A percentile compares a stretch with the other conserved stretches of the same genome.
Evolutionary conservation across 208 protist species (phyloP).

Genomic region (Trypanosoma brucei): DNA sequence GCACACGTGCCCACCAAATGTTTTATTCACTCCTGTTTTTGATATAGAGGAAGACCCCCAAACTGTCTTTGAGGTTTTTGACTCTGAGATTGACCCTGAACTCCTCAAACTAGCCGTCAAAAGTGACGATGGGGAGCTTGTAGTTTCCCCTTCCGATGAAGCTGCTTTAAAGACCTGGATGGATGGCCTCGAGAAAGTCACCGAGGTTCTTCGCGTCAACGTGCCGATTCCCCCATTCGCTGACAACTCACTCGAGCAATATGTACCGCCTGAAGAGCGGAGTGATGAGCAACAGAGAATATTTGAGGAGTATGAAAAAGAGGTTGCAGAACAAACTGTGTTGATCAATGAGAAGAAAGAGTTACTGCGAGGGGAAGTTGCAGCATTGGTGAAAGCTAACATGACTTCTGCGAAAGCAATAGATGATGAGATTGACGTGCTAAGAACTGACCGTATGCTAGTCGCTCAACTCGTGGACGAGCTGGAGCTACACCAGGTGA

Average conservation of each 20-base stretch:
- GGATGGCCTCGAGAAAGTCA: constrained; percentile 88
- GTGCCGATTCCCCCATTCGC: constrained; percentile 67
- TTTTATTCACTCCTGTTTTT: constrained; percentile 42
- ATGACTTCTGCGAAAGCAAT: constrained; percentile 25
- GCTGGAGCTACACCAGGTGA: constrained; percentile 65
- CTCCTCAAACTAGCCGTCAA: constrained; percentile 41
- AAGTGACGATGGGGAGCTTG: constrained; percentile 12
- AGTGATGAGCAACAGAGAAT: constrained; percentile 74
- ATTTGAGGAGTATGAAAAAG: constrained; percentile 76
- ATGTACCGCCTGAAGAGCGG: constrained; percentile 73
- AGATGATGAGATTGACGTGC: constrained; percentile 40
- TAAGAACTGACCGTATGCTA: constrained; percentile 42
- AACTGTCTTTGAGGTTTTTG: constrained; percentile 64
- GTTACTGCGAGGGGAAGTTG: constrained; percentile 62
- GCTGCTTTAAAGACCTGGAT: constrained; percentile 85
- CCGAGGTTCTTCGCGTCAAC: constrained; percentile 53
- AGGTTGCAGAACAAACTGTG: constrained; percentile 68
- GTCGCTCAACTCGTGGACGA: constrained; percentile 47
- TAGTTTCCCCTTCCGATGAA: constrained; percentile 57
- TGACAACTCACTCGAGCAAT: constrained; percentile 63
- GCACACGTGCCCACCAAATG: background rate
- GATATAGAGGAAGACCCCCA: constrained; percentile 61
- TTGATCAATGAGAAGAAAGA: constrained; percentile 55
- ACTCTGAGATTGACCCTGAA: constrained; percentile 69
- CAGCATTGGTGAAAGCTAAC: constrained; percentile 53